Base-by-base conservation (phyloP, 1,284 basidiomycete species). In the Fomitopsis schrenkii region DNA sequence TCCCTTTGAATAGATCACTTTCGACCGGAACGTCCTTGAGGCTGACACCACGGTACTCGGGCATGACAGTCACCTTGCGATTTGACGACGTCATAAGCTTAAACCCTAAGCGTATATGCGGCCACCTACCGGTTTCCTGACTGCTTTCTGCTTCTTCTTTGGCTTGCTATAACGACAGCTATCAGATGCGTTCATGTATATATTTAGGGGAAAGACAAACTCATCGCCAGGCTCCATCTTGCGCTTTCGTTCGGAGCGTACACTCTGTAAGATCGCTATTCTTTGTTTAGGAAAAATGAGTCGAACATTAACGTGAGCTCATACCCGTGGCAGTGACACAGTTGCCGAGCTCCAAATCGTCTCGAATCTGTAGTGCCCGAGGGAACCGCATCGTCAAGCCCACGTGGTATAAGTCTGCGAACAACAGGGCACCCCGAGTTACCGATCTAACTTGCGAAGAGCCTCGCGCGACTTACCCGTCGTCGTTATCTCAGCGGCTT, bases 331-430 rank as follows among this genome's bases (percentile, higher is more conserved):
- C 86, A 12, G 83, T 79, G 81, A 88, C 82, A 70, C 89, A 91
- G 67, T 93, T 90, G 2, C 80, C 80, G 48, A 86, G 75, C 38
- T 71, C 80, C 19, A 93, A 78, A 66, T 93, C 91, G 46, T 90
- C 87, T 40, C 93, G 85, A 63, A 96, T 94, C 12, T 77, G 74
- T 44, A 93, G 72, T n/a, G 91, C 93, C 58, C 94, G 84, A 36
- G 94, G 94, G 69, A 97, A 97, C 28, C 94, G 86, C 85, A 96
- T 88, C 1, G 91, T 94, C 61, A 85, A 83, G 3, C 87, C 86
- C 64, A 91, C 69, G 64, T 88, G 86, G 67, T 91, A 94, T 64
- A 84, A 83, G 67, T 90, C 90, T 91, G 55, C 44, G 2, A 42
- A 17, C 30, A 15, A 15, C 8, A 44, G 5, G 17, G 19, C 5